These are phyloP conservation scores for Diplocarpon rosae DNA, from an alignment of 2,329 filamentous ascomycete species.

Conservation along the genomic window DNA sequence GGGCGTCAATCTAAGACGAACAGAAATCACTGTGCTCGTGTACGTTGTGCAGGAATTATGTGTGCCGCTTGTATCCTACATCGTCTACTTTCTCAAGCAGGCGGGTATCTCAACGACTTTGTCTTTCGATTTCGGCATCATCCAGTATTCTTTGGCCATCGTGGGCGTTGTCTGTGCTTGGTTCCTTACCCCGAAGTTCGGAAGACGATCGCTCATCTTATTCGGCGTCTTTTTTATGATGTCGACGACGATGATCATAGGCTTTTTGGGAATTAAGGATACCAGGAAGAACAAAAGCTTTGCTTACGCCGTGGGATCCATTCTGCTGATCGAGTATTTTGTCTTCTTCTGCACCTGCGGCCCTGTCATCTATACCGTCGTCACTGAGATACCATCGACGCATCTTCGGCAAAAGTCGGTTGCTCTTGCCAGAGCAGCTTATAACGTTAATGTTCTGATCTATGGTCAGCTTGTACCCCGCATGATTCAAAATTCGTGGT, in stretches of 20 bases:
- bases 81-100: constrained; percentile 1
- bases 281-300: neutral
- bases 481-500: constrained; percentile 1
- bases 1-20: constrained; percentile 35
- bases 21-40: constrained; percentile 30
- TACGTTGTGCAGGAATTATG: constrained; percentile 3
- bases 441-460: constrained; percentile 2
- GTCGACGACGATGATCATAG: constrained; percentile 1
- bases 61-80: neutral
- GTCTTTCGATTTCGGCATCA: constrained; percentile 6
- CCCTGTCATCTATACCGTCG: constrained; percentile 5
- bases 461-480: constrained; percentile 3
- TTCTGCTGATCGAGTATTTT: constrained; percentile 4
- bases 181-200: constrained; percentile 1
- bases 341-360: constrained; percentile 7
- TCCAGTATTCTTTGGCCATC: constrained; percentile 3
- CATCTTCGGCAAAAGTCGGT: neutral
- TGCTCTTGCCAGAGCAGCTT: neutral
- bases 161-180: neutral
- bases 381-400: constrained; percentile 3
- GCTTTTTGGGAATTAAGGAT: constrained; percentile 1
- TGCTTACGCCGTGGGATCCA: constrained; percentile 4
- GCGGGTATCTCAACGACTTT: constrained; percentile 1
- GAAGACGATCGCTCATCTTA: constrained; percentile 2
- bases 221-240: constrained; percentile 1